Evolutionary conservation across 306 rosid species (phyloP).

Genomic region (Dryas drummondii): DNA sequence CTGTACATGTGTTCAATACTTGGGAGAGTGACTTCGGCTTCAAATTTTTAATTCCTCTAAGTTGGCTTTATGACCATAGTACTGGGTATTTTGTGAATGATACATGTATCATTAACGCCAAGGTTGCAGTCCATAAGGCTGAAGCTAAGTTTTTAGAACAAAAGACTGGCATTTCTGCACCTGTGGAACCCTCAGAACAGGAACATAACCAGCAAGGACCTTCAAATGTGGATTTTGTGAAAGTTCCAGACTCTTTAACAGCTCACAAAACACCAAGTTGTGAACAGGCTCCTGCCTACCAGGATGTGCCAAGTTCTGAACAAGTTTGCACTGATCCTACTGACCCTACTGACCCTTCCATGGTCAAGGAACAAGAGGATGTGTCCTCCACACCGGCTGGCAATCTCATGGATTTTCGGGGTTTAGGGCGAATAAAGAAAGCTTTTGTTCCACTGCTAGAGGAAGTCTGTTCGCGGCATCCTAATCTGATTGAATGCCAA

Average conservation of each 20-base stretch:
- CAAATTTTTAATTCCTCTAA: background rate
- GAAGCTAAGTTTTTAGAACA: background rate
- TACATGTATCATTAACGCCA: slow-evolving; percentile 5
- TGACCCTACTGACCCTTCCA: background rate
- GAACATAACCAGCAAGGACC: background rate
- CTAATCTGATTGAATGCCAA: too few relatives aligned
- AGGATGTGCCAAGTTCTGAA: too few relatives aligned
- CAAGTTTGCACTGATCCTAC: too few relatives aligned
- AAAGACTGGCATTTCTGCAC: background rate
- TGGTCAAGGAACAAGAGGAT: too few relatives aligned
- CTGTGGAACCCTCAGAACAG: background rate
- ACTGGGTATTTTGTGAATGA: slow-evolving; percentile 3
- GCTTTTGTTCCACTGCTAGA: too few relatives aligned
- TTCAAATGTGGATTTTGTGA: too few relatives aligned
- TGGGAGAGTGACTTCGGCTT: slow-evolving; percentile 4
- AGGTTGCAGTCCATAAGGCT: slow-evolving; percentile 4
- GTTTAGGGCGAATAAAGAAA: too few relatives aligned
- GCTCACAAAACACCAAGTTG: background rate
- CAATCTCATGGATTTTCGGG: too few relatives aligned
- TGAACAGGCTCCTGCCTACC: too few relatives aligned
- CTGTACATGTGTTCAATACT: background rate
- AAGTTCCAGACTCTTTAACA: too few relatives aligned
- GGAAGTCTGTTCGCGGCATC: too few relatives aligned
- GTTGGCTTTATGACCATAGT: background rate
- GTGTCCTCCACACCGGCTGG: too few relatives aligned